These are phyloP conservation scores for Spathaspora arborariae DNA, from an alignment of 805 yeast species.

Conservation along the genomic window DNA sequence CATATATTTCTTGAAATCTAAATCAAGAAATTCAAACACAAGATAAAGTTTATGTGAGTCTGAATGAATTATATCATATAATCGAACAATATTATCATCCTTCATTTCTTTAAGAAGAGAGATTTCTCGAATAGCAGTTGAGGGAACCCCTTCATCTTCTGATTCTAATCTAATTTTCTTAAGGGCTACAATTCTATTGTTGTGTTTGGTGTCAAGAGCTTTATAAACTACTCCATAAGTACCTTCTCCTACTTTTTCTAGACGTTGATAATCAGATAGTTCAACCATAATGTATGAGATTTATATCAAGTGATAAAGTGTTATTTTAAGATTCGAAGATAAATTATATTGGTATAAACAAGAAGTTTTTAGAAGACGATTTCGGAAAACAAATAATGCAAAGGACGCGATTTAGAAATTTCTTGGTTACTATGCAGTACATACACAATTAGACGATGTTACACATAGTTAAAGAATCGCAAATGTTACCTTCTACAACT, in stretches of 20 bases:
- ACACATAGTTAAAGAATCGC: not conserved
- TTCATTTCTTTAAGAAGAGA: conserved; percentile 89
- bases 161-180: conserved; percentile 94
- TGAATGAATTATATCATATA: conserved; percentile 92
- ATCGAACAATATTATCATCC: conserved; percentile 87
- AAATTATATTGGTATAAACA: no score
- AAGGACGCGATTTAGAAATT: no score
- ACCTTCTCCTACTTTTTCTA: conserved; percentile 97
- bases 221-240: conserved; percentile 98
- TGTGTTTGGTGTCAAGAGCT: conserved; percentile 84
- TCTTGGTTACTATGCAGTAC: no score
- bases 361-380: no score
- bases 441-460: not conserved
- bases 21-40: conserved; percentile 89
- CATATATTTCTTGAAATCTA: conserved; percentile 96
- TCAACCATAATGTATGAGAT: conserved; percentile 65
- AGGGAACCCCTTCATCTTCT: conserved; percentile 98
- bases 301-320: no score
- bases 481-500: not conserved
- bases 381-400: no score
- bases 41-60: conserved; percentile 88
- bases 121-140: conserved; percentile 96
- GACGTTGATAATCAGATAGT: conserved; percentile 83
- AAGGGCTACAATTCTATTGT: conserved; percentile 91
- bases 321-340: no score